Evolutionary conservation across 1,284 basidiomycete genomes (phyloP), one percentile per base, ranked within the genome.

Genomic region (Sporisorium iseilematis-ciliati): DNA sequence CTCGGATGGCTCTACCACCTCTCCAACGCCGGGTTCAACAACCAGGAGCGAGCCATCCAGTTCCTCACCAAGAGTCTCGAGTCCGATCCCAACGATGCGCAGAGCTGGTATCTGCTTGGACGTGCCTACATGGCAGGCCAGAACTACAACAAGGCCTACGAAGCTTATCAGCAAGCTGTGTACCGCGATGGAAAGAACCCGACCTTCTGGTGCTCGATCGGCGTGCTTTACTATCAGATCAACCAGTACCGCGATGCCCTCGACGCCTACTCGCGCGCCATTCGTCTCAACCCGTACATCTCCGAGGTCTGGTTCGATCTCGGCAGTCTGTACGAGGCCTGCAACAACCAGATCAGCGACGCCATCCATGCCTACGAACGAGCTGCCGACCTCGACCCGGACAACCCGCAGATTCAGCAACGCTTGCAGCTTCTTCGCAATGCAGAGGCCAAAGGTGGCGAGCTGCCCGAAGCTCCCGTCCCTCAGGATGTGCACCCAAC

Each of bases 221-320:
- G 97, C 60, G 96, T 99, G 0, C 89, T 99, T 1, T 99, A 99
- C 86, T 99, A 97, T 89, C 95, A 98, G 86, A 99, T 99, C 88
- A 97, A 96, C 87, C 97, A 99, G 86, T 99, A 93, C 88, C 92
- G 95, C 55, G 96, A 99, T 84, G 95, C 96, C 0, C 91, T 99
- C 31, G 96, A 99, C 82, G 96, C 97, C 11, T 99, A 99, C 86
- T 98, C 95, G 31, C 92, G 95, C 16, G 96, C 96, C 7, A 99
- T 99, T 81, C 91, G 95, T 66, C 95, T 99, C 87, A 98, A 99
- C 84, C 96, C 96, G 0, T 99, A 97, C 88, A 98, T 99, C 77
- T 95, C 94, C 54, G 96, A 99, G 86, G 96, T 99, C 4, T 99
- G 97, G 96, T 98, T 95, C 87, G 95, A 99, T 87, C 90, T 99